A percentile compares a stretch with the other conserved stretches of the same genome.
Evolutionary conservation across 495 filamentous ascomycete genomes (phyloP).

Genomic region (Oidiodendron maius): DNA sequence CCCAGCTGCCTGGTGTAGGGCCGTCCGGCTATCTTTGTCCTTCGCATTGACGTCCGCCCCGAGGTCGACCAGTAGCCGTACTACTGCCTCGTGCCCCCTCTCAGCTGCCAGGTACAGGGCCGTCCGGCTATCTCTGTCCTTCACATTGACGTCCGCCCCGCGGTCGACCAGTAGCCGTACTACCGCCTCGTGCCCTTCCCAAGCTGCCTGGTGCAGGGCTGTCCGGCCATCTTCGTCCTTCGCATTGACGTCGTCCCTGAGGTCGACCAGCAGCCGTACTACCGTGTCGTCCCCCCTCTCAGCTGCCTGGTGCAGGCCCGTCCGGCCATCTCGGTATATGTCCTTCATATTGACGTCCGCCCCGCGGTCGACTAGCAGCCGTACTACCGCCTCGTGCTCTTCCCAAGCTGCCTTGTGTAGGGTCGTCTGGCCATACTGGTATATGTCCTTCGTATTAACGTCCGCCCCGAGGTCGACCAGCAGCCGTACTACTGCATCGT

Average conservation of each 20-base stretch:
- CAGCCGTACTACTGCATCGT: slow-evolving; percentile 16
- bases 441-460: slow-evolving; percentile 11
- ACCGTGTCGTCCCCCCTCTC: not conserved
- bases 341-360: too few relatives aligned
- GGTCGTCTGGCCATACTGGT: not conserved
- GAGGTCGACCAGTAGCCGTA: not conserved
- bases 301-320: too few relatives aligned
- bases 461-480: slow-evolving; percentile 21
- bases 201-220: slow-evolving; percentile 9
- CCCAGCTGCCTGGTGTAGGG: too few relatives aligned
- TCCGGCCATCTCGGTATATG: too few relatives aligned
- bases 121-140: too few relatives aligned
- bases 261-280: not conserved
- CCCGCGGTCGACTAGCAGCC: too few relatives aligned
- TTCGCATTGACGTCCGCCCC: not conserved
- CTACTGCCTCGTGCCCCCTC: slow-evolving; percentile 1
- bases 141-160: not conserved
- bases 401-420: not conserved
- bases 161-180: not conserved
- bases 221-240: slow-evolving; percentile 1
- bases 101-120: too few relatives aligned
- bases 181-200: not conserved
- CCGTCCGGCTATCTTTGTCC: too few relatives aligned
- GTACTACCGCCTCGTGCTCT: too few relatives aligned
- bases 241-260: slow-evolving; percentile 11